Base-by-base conservation (phyloP, 2,329 filamentous ascomycete species). In the Sporothrix pseudoabietina region DNA sequence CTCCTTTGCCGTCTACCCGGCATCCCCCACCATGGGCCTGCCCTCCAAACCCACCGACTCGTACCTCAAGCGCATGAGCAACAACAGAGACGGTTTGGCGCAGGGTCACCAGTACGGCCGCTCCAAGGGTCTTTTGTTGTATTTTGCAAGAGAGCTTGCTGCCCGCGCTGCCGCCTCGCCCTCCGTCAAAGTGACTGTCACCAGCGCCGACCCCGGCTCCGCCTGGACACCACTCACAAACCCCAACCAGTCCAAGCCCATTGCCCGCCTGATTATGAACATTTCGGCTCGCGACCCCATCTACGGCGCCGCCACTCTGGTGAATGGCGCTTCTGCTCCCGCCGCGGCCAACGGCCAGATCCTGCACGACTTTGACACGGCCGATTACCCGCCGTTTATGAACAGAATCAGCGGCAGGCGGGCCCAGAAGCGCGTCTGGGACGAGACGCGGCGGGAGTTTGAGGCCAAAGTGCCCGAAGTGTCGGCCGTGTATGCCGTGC, bases 101-200 rank as follows among this genome's bases (percentile, higher is more conserved):
- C 81, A 82, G 74, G 79, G 77, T 1, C 81, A 82, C 16, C 81
- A 82, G 54, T 82, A 82, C 72, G 81, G 81, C 2, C 81, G 81
- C 19, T 82, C 81, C 47, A 82, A 82, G 72, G 80, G 73, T 10
- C 77, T 82, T 1, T 78, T 82, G 19, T 79, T 82, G 39, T 82
- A 82, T 76, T 82, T 81, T 74, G 76, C 80, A 7, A 80, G 80
- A 22, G 81, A 82, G 76, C 78, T 82, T 3, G 80, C 81, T 6
- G 72, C 77, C 4, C 77, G 80, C 22, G 69, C 75, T 3, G 76
- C 76, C 12, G 71, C 72, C 9, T 49, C 71, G 0, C 26, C 26
- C 26, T 41, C 47, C 26, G 16, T 57, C n/a, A 78, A 77, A 35
- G 75, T 82, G 8, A 82, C 81, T 5, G 78, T 82, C 75, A 82